These are phyloP conservation scores for Zopfochytrium polystomum DNA, from an alignment of 371 early-diverging fungal genomes.

Conservation along the genomic window DNA sequence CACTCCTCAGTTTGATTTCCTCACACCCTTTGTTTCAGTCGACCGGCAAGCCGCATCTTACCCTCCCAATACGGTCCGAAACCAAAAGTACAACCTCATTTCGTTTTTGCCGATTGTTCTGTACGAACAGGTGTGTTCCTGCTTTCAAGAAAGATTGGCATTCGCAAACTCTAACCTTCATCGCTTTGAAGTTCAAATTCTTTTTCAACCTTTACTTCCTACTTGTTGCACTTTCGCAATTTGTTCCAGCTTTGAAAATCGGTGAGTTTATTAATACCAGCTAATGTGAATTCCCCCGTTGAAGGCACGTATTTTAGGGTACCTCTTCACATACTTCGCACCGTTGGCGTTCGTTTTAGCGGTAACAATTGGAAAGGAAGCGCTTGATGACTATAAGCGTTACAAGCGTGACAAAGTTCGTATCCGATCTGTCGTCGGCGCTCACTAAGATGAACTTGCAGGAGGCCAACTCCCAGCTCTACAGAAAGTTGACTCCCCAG, in stretches of 20 bases:
- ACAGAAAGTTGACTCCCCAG: slow-evolving; percentile 55
- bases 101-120: slow-evolving; percentile 91
- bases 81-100: slow-evolving; percentile 93
- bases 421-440: slow-evolving; percentile 7
- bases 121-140: slow-evolving; percentile 75
- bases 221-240: slow-evolving; percentile 91
- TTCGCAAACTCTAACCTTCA: neutral
- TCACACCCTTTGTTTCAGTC: neutral
- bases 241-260: slow-evolving; percentile 82
- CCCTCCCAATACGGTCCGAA: slow-evolving; percentile 80
- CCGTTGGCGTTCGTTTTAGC: slow-evolving; percentile 93
- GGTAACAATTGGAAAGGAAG: slow-evolving; percentile 96
- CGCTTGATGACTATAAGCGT: slow-evolving; percentile 91
- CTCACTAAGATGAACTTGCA: neutral
- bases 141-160: no score
- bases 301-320: slow-evolving; percentile 53
- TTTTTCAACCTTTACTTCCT: slow-evolving; percentile 98
- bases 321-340: slow-evolving; percentile 90
- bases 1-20: neutral
- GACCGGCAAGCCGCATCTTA: slow-evolving; percentile 1
- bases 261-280: slow-evolving; percentile 43
- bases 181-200: slow-evolving; percentile 73
- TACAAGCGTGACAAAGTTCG: slow-evolving; percentile 74
- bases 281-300: neutral
- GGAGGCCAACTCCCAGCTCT: slow-evolving; percentile 89